These are phyloP conservation scores for Halophytophthora batemanensis DNA, from an alignment of 352 stramenopile species.

Conservation along the genomic window DNA sequence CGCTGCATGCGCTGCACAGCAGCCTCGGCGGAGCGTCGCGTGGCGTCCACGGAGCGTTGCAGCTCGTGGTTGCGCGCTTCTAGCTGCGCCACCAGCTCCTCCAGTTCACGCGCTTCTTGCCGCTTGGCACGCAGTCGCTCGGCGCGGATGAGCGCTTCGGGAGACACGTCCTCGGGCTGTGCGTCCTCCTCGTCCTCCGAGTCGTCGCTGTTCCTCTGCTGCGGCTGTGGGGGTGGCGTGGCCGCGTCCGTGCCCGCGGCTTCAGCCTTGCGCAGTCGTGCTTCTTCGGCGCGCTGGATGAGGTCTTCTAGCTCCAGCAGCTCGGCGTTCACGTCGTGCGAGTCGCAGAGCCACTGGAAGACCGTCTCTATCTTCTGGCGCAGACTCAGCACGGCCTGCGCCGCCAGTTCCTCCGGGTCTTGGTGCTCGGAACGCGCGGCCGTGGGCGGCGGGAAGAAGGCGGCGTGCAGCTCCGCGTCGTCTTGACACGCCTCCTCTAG, in stretches of 20 bases:
- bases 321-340: conserved; percentile 45
- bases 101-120: conserved; percentile 44
- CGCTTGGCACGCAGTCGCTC: conserved; percentile 53
- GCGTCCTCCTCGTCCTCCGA: conserved; percentile 4
- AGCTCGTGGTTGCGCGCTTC: conserved; percentile 43
- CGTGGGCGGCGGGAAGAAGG: conserved; percentile 33
- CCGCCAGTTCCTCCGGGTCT: conserved; percentile 42
- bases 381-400: conserved; percentile 49
- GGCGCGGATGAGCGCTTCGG: conserved; percentile 34
- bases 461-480: conserved; percentile 45
- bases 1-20: conserved; percentile 45
- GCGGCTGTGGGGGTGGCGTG: conserved; percentile 9
- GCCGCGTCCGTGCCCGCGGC: conserved; percentile 17
- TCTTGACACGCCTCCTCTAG: conserved; percentile 50
- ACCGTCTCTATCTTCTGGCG: conserved; percentile 50
- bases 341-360: conserved; percentile 51
- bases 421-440: conserved; percentile 21
- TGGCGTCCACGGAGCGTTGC: conserved; percentile 36
- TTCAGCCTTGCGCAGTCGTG: conserved; percentile 31
- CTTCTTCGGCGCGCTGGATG: conserved; percentile 41
- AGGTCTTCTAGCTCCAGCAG: conserved; percentile 47
- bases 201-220: conserved; percentile 1
- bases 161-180: conserved; percentile 14
- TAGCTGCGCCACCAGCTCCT: conserved; percentile 34
- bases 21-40: conserved; percentile 36